Evolutionary conservation across 352 stramenopile species (phyloP).

Genomic region (Phytophthora pisi): DNA sequence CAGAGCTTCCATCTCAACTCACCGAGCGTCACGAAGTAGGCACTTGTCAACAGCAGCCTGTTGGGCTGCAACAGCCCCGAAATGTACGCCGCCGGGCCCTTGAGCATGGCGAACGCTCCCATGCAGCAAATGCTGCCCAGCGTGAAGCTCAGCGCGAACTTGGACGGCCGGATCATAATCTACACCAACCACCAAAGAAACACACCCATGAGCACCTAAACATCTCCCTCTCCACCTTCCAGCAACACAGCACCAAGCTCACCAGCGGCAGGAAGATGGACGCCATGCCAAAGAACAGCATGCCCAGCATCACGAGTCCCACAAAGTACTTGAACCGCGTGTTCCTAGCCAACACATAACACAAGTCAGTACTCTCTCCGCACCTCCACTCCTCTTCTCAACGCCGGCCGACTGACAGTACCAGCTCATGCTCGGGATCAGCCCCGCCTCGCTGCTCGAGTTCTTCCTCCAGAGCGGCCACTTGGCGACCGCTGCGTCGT

Average conservation of each 20-base stretch:
- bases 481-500: slow-evolving; percentile 30
- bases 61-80: slow-evolving; percentile 66
- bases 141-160: slow-evolving; percentile 85
- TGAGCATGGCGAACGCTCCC: slow-evolving; percentile 79
- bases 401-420: slow-evolving; percentile 2
- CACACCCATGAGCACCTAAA: too few species aligned
- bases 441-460: slow-evolving; percentile 32
- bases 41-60: slow-evolving; percentile 62
- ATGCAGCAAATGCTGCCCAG: slow-evolving; percentile 81
- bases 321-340: slow-evolving; percentile 87
- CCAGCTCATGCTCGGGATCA: slow-evolving; percentile 68
- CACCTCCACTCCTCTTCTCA: not conserved
- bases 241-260: not conserved
- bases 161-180: slow-evolving; percentile 82
- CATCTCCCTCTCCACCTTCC: not conserved
- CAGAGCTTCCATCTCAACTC: slow-evolving; percentile 11
- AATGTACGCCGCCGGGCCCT: slow-evolving; percentile 64
- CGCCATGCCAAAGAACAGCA: slow-evolving; percentile 87
- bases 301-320: slow-evolving; percentile 61
- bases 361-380: too few species aligned
- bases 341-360: slow-evolving; percentile 42
- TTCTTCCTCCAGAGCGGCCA: slow-evolving; percentile 57
- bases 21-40: slow-evolving; percentile 80
- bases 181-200: slow-evolving; percentile 22
- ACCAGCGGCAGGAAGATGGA: slow-evolving; percentile 79